Base-by-base conservation (phyloP, 1,284 basidiomycete genomes). In the Tilletia horrida region DNA sequence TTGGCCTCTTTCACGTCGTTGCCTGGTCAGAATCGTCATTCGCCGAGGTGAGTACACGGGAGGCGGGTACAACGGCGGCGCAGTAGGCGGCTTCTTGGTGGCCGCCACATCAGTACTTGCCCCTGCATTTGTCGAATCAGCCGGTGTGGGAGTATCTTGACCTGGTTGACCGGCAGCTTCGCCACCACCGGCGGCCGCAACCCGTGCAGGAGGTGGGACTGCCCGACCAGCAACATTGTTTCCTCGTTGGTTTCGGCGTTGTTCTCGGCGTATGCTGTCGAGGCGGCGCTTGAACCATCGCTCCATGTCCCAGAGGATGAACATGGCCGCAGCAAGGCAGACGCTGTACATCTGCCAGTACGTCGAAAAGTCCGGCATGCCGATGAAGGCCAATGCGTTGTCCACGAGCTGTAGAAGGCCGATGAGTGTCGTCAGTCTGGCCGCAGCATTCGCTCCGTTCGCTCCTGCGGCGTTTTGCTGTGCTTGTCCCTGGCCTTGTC, bases 261-360 rank as follows among this genome's bases (percentile, higher is more conserved):
- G 29, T 40, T 59, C 55, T 3, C 55, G 55, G 1, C 55, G 27
- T 9, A 35, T 31, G 9, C 31, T 16, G 7, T 59, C 55, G 0
- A 59, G 31, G 9, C 55, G 25, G 13, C 55, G 27, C 3, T 40
- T 59, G 29, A 59, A 29, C 55, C 55, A 59, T 7, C 55, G 27
- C 21, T 59, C 55, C 55, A 59, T 59, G n/a, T 59, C 55, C 55
- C 55, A 59, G 55, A 59, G 14, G 14, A 59, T 40, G 31, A 59
- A 59, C 14, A 35, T 13, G 16, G 18, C 27, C 3, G n/a, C 31
- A 40, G 27, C 27, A 9, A 40, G 8, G 27, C 25, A 29, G 29
- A 59, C 29, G 16, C 29, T 29, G 31, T 59, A 59, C 29, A 59
- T 18, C 55, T 59, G 23, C 55, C 55, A 59, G 31, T 29, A 59